Base-by-base conservation (phyloP, 176 grass and related monocot genomes). In the Phragmites australis region DNA sequence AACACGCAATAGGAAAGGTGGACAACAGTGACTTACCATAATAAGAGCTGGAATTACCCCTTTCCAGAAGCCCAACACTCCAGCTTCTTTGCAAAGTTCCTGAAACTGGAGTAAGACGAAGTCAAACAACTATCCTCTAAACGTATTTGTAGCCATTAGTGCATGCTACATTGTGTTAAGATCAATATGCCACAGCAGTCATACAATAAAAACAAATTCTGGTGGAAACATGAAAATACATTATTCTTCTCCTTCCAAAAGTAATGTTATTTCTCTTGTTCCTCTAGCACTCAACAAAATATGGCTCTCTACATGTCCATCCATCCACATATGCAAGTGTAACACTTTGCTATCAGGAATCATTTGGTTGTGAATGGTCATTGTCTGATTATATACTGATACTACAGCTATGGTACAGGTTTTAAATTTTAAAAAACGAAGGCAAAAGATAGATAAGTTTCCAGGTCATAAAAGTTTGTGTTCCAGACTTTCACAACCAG, bases 41-140 rank as follows among this genome's bases (percentile, higher is more conserved):
- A 98, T 93, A 82, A 98, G 96, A 83, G 90, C 68, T 21, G 92
- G 96, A 61, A 91, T 74, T 51, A 98, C 96, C n/a, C 92, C 96
- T 81, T 98, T 98, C 96, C 96, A 98, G 59, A 98, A 94, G 53
- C 96, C 92, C 26, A 92, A 78, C 23, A 89, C 59, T 64, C 96
- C 92, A 82, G 86, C 74, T 94, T 98, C 96, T 17, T 93, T 83
- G 75, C 93, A 88, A 73, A 98, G 92, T 83, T 98, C 96, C 44
- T 91, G 88, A 85, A 94, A 79, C 96, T 98, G 84, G 63, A 93
- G 37, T 5, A 18, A 41, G 17, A 85, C 2, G 7, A 75, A 81
- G 50, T 72, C 45, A 87, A 23, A 54, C 23, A 74, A 75, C 64
- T 14, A 62, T 64, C 41, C 47, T 62, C 18, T 39, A 43, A 81